Evolutionary conservation across 495 filamentous ascomycete species (phyloP).

Genomic region (Penicillium alfredii): DNA sequence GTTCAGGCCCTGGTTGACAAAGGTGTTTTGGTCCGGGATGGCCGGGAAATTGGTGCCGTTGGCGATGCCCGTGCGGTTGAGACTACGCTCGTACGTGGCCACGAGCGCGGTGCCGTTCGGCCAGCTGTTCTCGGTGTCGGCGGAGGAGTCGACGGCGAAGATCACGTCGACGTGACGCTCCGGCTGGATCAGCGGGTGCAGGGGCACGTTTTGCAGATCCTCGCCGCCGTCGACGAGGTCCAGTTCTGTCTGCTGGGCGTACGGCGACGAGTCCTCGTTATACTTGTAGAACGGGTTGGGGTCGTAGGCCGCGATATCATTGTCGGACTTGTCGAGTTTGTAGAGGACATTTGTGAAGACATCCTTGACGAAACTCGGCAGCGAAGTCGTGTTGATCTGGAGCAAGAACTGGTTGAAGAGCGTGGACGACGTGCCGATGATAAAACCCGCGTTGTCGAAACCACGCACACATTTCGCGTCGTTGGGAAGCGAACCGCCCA

Average conservation of each 20-base stretch:
- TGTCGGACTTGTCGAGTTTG: constrained; percentile 46
- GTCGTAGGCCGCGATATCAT: constrained; percentile 77
- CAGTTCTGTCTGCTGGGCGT: constrained; percentile 48
- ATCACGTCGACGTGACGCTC: constrained; percentile 77
- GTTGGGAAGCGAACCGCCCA: constrained; percentile 52
- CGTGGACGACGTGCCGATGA: constrained; percentile 87
- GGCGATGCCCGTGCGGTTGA: constrained; percentile 48
- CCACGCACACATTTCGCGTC: constrained; percentile 64
- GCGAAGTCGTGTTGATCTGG: constrained; percentile 43
- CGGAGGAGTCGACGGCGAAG: constrained; percentile 83
- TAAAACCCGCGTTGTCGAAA: constrained; percentile 78
- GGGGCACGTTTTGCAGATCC: constrained; percentile 82
- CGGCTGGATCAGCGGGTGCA: constrained; percentile 81
- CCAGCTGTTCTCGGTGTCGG: constrained; percentile 71
- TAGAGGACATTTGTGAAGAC: constrained; percentile 51
- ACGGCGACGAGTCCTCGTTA: constrained; percentile 57
- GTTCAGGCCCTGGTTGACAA: constrained; percentile 83
- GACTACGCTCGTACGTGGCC: constrained; percentile 73
- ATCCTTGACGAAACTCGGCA: constrained; percentile 49
- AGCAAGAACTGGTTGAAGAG: constrained; percentile 80
- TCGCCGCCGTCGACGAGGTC: constrained; percentile 83
- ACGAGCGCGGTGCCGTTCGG: constrained; percentile 82
- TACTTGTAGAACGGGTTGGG: constrained; percentile 83
- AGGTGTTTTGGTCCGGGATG: constrained; percentile 78
- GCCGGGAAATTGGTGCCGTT: constrained; percentile 83